A percentile compares a stretch with the other conserved stretches of the same genome.
Conservation (phyloP, 1,284 basidiomycete species). For the Ustilago loliicola region DNA sequence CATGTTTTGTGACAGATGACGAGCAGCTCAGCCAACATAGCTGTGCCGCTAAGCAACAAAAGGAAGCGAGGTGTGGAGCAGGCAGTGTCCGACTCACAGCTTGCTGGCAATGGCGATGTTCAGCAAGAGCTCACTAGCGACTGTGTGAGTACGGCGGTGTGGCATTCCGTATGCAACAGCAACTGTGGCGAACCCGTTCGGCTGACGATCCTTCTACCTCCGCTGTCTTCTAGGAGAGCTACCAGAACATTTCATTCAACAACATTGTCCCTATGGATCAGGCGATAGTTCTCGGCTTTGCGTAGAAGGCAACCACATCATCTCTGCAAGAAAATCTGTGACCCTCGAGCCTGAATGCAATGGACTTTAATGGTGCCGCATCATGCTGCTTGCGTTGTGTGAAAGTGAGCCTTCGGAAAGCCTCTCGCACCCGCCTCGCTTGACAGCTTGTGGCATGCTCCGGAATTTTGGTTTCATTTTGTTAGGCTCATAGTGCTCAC, state of each 20-base stretch:
- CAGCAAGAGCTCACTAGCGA: neutral
- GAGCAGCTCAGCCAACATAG: slow-evolving; percentile 16
- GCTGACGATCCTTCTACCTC: neutral
- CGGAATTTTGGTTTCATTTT: neutral
- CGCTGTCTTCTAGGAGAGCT: slow-evolving; percentile 12
- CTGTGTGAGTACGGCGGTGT: slow-evolving; percentile 4
- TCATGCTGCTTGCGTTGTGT: neutral
- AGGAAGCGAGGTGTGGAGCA: neutral
- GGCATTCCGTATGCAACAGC: neutral
- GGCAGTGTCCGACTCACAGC: neutral
- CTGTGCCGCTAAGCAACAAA: neutral
- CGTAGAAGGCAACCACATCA: neutral
- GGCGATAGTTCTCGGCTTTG: slow-evolving; percentile 22
- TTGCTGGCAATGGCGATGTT: neutral
- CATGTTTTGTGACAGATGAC: slow-evolving; percentile 16
- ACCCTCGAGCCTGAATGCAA: neutral
- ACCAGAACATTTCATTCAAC: slow-evolving; percentile 24
- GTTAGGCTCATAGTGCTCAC: neutral
- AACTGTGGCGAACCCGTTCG: neutral
- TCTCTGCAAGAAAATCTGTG: neutral
- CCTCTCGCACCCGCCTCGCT: no score
- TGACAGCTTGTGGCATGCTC: no score
- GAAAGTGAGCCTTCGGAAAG: neutral
- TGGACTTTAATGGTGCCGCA: neutral
- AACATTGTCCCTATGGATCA: slow-evolving; percentile 43